A percentile compares a stretch with the other conserved stretches of the same genome.
These are phyloP conservation scores for Mycosphaerella sp. DNA, from an alignment of 2,329 filamentous ascomycete species.

Conservation along the genomic window DNA sequence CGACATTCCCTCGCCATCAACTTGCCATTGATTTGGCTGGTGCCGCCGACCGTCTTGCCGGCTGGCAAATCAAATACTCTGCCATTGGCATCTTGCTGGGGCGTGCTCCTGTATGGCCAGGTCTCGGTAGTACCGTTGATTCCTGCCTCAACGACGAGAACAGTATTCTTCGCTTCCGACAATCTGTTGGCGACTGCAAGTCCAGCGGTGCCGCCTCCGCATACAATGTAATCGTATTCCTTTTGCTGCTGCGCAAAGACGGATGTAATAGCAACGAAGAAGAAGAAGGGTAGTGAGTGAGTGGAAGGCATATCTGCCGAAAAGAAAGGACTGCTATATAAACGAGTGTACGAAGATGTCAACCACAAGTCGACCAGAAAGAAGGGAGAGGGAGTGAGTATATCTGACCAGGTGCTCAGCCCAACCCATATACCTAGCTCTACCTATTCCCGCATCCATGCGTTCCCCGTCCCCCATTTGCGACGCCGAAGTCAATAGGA, in stretches of 20 bases:
- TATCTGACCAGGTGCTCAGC: too few species aligned
- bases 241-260: constrained; percentile 5
- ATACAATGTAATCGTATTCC: constrained; percentile 21
- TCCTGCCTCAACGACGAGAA: constrained; percentile 27
- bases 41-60: constrained; percentile 15
- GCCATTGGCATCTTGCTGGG: constrained; percentile 6
- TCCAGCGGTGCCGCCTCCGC: constrained; percentile 29
- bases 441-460: too few species aligned
- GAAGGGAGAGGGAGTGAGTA: too few species aligned
- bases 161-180: constrained; percentile 25
- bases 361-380: too few species aligned
- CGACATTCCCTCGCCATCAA: neutral
- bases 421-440: too few species aligned
- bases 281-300: neutral
- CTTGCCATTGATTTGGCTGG: constrained; percentile 15
- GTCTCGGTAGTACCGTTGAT: constrained; percentile 5
- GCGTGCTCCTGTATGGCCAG: constrained; percentile 7
- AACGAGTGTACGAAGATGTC: too few species aligned
- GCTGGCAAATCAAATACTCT: constrained; percentile 12
- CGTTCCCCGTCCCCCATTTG: too few species aligned
- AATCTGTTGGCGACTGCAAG: constrained; percentile 28
- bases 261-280: neutral
- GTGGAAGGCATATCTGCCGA: constrained; percentile 9
- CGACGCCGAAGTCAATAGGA: too few species aligned
- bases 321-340: neutral